Base-by-base conservation (phyloP, 1,139 yeast species). In the Diutina sp. region DNA sequence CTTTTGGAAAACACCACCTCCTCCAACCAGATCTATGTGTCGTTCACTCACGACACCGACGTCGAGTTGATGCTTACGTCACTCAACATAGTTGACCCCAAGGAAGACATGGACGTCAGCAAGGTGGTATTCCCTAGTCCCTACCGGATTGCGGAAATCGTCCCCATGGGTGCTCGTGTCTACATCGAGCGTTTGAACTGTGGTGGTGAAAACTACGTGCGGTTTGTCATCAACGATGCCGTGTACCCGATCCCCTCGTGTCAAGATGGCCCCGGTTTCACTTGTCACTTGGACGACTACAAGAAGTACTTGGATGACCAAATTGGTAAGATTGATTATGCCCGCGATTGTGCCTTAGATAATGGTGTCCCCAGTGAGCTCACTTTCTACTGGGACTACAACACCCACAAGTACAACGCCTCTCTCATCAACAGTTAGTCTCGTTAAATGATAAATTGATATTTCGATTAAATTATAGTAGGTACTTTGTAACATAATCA, bases 1-100 rank as follows among this genome's bases (percentile, higher is more conserved):
- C 35, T 50, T 14, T 50, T 50, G 16, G 11, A 32, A 4, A 44
- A 50, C 21, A 16, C n/a, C 8, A 21, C n/a, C 28, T 18, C 44
- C 9, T 4, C 8, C 14, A 30, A 50, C n/a, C 41, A 50, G 9
- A 18, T 50, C n/a, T 30, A 32, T 7, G 41, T 50, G 12, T 72
- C 79, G 14, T 84, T 84, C 66, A 72, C 83, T 21, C 90, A 84
- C 65, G 88, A 84, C 64, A 72, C 81, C 51, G 84, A 83, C 63
- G 66, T 84, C 50, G 72, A 78, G 53, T 71, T 78, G 46, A 76
- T 74, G 61, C 70, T 78, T 56, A 67, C 82, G 30, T 79, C 84
- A 3, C 68, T 82, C 55, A 85, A 85, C 4, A 64, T 82, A 55
- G 72, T 78, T 38, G 70, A 69, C 56, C 74, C 74, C 3, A 65